A percentile compares a stretch with the other conserved stretches of the same genome.
These are phyloP conservation scores for Salinomyces thailandicus DNA, from an alignment of 2,329 filamentous ascomycete genomes.

Conservation along the genomic window DNA sequence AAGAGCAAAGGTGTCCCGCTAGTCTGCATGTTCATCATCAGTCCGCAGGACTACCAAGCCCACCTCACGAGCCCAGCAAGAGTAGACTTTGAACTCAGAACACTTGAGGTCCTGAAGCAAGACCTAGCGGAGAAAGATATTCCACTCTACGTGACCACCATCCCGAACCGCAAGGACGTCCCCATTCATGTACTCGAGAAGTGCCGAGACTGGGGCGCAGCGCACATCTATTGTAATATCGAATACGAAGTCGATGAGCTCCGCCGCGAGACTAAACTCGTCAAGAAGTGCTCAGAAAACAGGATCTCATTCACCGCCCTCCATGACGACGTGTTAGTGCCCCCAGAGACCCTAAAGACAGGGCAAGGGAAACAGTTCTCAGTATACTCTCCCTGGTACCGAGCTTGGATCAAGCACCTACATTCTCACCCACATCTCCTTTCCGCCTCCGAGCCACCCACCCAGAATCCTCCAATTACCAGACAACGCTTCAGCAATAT, in stretches of 20 bases:
- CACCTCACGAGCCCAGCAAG: constrained; percentile 63
- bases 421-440: constrained; percentile 60
- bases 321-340: constrained; percentile 75
- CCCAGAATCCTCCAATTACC: constrained; percentile 42
- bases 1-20: constrained; percentile 59
- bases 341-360: constrained; percentile 57
- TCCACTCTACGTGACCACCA: constrained; percentile 64
- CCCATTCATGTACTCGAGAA: constrained; percentile 53
- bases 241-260: constrained; percentile 91
- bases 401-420: constrained; percentile 62
- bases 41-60: constrained; percentile 74
- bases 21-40: constrained; percentile 67
- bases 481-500: constrained; percentile 42
- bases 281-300: constrained; percentile 49
- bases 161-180: constrained; percentile 54
- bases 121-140: constrained; percentile 64
- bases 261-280: constrained; percentile 60
- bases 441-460: constrained; percentile 48
- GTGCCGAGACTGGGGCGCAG: constrained; percentile 60
- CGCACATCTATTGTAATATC: constrained; percentile 69
- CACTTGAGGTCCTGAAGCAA: constrained; percentile 51
- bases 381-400: constrained; percentile 76
- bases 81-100: constrained; percentile 72
- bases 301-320: constrained; percentile 60
- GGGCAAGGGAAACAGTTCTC: constrained; percentile 68